Percentiles rank a stretch among this genome's conserved stretches.
Conservation (phyloP, 768 basidiomycete genomes). For the Vararia minispora region DNA sequence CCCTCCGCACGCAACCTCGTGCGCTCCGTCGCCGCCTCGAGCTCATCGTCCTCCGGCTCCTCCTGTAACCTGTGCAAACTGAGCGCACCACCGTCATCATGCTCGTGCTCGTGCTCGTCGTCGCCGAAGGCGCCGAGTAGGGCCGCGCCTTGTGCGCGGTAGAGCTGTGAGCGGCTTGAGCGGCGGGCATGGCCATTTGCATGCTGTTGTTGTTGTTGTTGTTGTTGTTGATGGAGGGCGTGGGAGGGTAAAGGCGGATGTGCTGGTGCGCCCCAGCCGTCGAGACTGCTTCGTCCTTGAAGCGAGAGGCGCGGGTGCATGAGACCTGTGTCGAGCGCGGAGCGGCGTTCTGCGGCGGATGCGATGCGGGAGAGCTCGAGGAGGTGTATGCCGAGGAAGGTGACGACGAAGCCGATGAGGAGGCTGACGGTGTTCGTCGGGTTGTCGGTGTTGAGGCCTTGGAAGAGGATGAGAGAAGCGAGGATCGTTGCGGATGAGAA, state of each 20-base stretch:
- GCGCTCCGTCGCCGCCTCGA: conserved; percentile 33
- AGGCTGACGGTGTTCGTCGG: conserved; percentile 79
- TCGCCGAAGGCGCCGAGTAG: conserved; percentile 74
- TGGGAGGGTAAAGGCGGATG: conserved; percentile 21
- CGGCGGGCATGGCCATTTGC: conserved; percentile 35
- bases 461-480: conserved; percentile 92
- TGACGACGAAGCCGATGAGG: conserved; percentile 81
- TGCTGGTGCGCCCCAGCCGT: conserved; percentile 51
- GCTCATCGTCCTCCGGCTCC: conserved; percentile 40
- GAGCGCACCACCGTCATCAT: conserved; percentile 26
- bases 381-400: conserved; percentile 95
- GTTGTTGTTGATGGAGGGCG: conserved; percentile 17
- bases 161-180: conserved; percentile 54
- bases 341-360: conserved; percentile 34
- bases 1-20: conserved; percentile 30
- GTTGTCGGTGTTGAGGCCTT: conserved; percentile 88
- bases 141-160: conserved; percentile 51
- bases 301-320: conserved; percentile 74
- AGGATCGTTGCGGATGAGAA: conserved; percentile 91
- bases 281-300: conserved; percentile 70
- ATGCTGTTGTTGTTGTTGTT: too few relatives aligned
- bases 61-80: conserved; percentile 57
- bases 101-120: conserved; percentile 22
- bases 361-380: conserved; percentile 69
- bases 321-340: conserved; percentile 51